Percentiles rank a stretch among this genome's conserved stretches.
Conservation (phyloP, 305 asterid genomes). For the Plantago lanceolata region DNA sequence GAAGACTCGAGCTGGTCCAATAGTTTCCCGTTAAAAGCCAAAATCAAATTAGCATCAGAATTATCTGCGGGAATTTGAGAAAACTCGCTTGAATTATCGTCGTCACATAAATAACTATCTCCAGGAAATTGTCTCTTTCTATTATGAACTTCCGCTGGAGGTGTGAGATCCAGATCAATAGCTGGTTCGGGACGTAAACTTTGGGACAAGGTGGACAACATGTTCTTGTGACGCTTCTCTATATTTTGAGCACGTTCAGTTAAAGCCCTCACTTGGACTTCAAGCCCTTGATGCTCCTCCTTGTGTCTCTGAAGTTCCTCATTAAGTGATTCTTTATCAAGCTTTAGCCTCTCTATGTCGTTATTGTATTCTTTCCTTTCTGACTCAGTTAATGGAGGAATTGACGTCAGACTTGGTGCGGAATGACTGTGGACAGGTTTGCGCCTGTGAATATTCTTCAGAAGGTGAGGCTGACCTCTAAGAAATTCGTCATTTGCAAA, state of each 20-base stretch:
- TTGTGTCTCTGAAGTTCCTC: conserved; percentile 42
- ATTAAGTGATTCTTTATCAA: conserved; percentile 43
- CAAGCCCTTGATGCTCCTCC: conserved; percentile 43
- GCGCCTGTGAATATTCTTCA: conserved; percentile 68
- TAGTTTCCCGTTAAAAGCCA: conserved; percentile 43
- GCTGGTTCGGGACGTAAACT: conserved; percentile 35
- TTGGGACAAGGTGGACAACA: conserved; percentile 48
- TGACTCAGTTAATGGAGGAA: conserved; percentile 41
- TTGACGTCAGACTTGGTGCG: conserved; percentile 33
- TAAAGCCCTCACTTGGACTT: conserved; percentile 35
- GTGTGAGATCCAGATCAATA: conserved; percentile 35
- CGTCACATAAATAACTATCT: conserved; percentile 33
- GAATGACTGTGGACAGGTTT: conserved; percentile 84
- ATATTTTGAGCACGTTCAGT: conserved; percentile 39
- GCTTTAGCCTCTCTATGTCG: conserved; percentile 47
- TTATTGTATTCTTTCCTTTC: conserved; percentile 58
- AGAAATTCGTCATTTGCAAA: conserved; percentile 68
- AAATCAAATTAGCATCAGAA: conserved; percentile 30
- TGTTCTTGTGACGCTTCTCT: conserved; percentile 36
- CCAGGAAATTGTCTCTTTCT: conserved; percentile 66
- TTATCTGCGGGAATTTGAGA: conserved; percentile 26
- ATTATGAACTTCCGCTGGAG: conserved; percentile 39
- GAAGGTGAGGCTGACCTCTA: conserved; percentile 56
- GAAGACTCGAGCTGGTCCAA: conserved; percentile 61
- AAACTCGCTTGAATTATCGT: conserved; percentile 24